A percentile compares a stretch with the other conserved stretches of the same genome.
Conservation (phyloP, 306 rosid genomes). For the Prunus dulcis region DNA sequence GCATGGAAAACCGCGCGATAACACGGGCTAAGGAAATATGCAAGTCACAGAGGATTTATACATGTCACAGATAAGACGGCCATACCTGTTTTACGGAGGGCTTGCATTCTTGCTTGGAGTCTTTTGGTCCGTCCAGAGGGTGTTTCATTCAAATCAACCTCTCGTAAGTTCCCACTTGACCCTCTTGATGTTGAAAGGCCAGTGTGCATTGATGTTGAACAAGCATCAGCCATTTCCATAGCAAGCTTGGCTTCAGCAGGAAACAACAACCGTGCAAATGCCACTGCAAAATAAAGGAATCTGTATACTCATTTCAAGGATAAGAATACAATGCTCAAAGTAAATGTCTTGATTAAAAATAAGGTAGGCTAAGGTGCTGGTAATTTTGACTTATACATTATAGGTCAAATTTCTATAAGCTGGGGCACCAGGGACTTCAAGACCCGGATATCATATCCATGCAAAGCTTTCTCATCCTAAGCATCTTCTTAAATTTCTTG, state of each 20-base stretch:
- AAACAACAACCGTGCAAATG: conserved; percentile 63
- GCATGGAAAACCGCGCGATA: neutral
- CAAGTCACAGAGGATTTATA: neutral
- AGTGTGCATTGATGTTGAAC: conserved; percentile 29
- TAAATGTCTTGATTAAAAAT: neutral
- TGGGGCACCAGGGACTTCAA: too few relatives aligned
- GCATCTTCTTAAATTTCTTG: too few relatives aligned
- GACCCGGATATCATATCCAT: too few relatives aligned
- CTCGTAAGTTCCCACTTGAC: conserved; percentile 53
- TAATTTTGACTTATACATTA: neutral
- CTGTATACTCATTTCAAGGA: conserved; percentile 6
- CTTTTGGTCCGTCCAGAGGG: conserved; percentile 55
- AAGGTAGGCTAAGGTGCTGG: neutral
- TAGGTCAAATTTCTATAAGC: too few relatives aligned
- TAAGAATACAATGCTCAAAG: neutral
- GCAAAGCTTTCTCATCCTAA: too few relatives aligned
- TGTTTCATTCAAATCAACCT: conserved; percentile 82
- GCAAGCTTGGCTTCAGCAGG: conserved; percentile 92
- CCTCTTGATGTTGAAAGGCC: conserved; percentile 31
- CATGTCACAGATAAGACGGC: neutral
- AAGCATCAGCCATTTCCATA: conserved; percentile 67
- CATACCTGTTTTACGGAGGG: conserved; percentile 82
- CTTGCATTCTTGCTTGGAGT: conserved; percentile 53
- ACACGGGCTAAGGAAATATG: neutral
- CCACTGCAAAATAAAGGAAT: conserved; percentile 49